These are phyloP conservation scores for Neofusicoccum ribis DNA, from an alignment of 2,329 filamentous ascomycete genomes.

Conservation along the genomic window DNA sequence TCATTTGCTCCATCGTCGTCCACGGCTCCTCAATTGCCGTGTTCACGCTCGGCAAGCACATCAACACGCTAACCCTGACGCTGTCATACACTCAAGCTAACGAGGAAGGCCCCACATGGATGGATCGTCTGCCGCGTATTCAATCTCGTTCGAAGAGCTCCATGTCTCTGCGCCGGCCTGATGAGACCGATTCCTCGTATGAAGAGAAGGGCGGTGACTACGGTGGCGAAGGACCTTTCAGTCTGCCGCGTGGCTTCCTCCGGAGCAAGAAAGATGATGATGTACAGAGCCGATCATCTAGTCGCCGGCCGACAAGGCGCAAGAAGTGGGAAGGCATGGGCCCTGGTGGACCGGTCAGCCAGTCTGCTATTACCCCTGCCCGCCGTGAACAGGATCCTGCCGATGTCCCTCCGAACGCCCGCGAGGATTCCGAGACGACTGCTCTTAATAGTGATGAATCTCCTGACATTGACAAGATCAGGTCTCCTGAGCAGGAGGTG, in stretches of 20 bases:
- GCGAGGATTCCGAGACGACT: constrained; percentile 48
- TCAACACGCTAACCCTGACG: constrained; percentile 92
- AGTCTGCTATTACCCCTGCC: constrained; percentile 81
- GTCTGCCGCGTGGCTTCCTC: constrained; percentile 73
- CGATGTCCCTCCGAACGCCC: constrained; percentile 36
- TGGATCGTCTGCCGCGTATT: constrained; percentile 82
- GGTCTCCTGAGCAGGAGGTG: constrained; percentile 58
- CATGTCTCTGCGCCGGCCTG: constrained; percentile 71
- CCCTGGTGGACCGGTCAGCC: constrained; percentile 80
- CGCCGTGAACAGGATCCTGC: constrained; percentile 22
- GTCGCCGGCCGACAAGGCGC: constrained; percentile 55
- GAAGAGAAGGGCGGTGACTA: constrained; percentile 62
- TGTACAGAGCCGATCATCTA: constrained; percentile 57
- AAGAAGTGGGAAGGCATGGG: constrained; percentile 72
- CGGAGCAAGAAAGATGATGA: constrained; percentile 79
- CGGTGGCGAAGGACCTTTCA: constrained; percentile 71
- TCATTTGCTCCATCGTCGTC: constrained; percentile 90
- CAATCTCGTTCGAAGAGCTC: constrained; percentile 80
- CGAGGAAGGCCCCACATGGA: constrained; percentile 89
- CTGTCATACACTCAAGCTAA: constrained; percentile 93
- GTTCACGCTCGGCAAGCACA: constrained; percentile 95
- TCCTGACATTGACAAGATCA: constrained; percentile 35
- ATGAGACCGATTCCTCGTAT: constrained; percentile 55
- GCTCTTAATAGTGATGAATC: constrained; percentile 45
- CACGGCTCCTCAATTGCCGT: constrained; percentile 98